Percentiles rank a stretch among this genome's conserved stretches.
These are phyloP conservation scores for Aspergillus pseudotamarii DNA, from an alignment of 2,329 filamentous ascomycete genomes.

Conservation along the genomic window DNA sequence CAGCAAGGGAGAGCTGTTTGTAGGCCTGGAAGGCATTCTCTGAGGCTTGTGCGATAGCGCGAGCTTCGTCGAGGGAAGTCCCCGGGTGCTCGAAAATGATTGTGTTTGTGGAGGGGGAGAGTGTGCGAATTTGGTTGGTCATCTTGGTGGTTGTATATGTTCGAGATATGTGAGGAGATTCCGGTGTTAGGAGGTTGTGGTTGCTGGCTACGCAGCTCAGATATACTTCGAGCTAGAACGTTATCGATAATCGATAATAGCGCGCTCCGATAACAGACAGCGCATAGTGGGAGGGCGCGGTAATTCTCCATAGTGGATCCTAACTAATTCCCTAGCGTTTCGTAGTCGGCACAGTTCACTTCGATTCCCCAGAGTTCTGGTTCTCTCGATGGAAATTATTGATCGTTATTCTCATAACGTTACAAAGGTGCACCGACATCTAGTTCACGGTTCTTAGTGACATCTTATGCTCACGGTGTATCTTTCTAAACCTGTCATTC, in stretches of 20 bases:
- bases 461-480: background rate
- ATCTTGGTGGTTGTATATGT: constrained; percentile 17
- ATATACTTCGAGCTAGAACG: background rate
- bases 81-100: constrained; percentile 78
- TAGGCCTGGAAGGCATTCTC: constrained; percentile 51
- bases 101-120: constrained; percentile 86
- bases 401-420: background rate
- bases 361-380: background rate
- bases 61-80: constrained; percentile 43
- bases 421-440: background rate
- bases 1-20: constrained; percentile 68
- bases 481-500: background rate
- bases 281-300: background rate
- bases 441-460: background rate
- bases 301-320: background rate
- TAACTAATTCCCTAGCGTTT: background rate
- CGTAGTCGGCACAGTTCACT: background rate
- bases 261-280: constrained; percentile 1
- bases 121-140: constrained; percentile 56
- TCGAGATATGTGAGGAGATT: background rate
- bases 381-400: background rate
- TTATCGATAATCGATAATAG: background rate
- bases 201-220: background rate
- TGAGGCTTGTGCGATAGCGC: constrained; percentile 27
- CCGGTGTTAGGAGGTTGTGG: background rate